phyloP scores from a whole-genome alignment of 768 basidiomycete genomes.

The Filobasidium floriforme region DNA sequence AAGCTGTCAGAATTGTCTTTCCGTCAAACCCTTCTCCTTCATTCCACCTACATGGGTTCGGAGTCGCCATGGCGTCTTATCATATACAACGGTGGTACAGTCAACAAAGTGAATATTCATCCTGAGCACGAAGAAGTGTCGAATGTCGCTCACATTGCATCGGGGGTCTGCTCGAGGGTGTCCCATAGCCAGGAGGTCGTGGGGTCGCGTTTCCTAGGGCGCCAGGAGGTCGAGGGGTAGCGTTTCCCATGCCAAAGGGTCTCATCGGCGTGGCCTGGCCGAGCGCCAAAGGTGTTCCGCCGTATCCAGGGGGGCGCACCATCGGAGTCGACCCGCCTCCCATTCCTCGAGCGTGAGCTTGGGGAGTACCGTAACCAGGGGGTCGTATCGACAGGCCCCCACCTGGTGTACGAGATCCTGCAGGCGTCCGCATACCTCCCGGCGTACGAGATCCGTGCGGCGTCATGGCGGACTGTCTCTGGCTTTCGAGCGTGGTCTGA shows the following conservation, averaged over 20 bases:
- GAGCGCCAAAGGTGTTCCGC: too few species aligned
- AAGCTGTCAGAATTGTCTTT: too few species aligned
- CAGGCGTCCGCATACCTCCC: not conserved
- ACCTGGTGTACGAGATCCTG: not conserved
- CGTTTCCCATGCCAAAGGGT: not conserved
- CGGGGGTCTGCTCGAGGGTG: too few species aligned
- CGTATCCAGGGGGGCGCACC: too few species aligned
- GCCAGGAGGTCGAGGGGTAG: not conserved
- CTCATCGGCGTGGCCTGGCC: not conserved
- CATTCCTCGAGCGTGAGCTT: too few species aligned
- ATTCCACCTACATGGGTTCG: not conserved
- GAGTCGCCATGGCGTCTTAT: not conserved
- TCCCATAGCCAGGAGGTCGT: not conserved
- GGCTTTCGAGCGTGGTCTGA: constrained; percentile 30
- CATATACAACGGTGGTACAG: not conserved
- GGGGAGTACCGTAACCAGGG: too few species aligned
- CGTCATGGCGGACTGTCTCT: constrained; percentile 23
- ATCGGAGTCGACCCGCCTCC: too few species aligned
- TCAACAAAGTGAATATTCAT: not conserved
- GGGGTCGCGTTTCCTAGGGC: not conserved
- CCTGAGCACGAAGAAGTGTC: too few species aligned
- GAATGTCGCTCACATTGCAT: too few species aligned
- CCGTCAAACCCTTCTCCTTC: too few species aligned
- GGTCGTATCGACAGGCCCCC: too few species aligned
- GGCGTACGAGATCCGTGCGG: constrained; percentile 23